These are phyloP conservation scores for Zygosaccharomyces pseudorouxii DNA, from an alignment of 805 yeast species.

Conservation along the genomic window DNA sequence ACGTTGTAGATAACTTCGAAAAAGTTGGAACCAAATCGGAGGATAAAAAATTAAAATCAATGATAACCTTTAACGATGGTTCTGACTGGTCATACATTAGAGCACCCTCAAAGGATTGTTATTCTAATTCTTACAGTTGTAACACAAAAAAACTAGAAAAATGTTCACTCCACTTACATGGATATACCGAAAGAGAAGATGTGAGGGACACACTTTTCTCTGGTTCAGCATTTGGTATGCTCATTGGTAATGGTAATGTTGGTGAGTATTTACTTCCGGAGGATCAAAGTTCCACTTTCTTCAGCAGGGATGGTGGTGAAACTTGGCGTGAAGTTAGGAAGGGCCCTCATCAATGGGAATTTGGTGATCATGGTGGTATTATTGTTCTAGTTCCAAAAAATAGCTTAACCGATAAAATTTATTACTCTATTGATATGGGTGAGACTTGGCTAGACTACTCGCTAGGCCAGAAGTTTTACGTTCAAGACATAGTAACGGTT, in stretches of 20 bases:
- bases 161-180: conserved; percentile 83
- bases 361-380: conserved; percentile 90
- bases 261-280: conserved; percentile 53
- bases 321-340: conserved; percentile 77
- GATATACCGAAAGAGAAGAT: conserved; percentile 83
- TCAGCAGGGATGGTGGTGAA: conserved; percentile 87
- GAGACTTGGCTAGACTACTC: conserved; percentile 62
- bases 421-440: conserved; percentile 78
- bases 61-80: conserved; percentile 86
- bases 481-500: conserved; percentile 78
- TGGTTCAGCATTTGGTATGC: conserved; percentile 80
- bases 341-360: conserved; percentile 88
- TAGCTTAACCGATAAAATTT: conserved; percentile 52
- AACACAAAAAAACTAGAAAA: conserved; percentile 44
- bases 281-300: conserved; percentile 60
- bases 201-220: conserved; percentile 83
- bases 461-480: conserved; percentile 56
- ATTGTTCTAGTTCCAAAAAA: conserved; percentile 62
- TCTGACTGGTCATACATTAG: conserved; percentile 70
- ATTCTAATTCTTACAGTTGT: conserved; percentile 56
- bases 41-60: conserved; percentile 58
- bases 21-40: conserved; percentile 37
- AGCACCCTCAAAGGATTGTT: conserved; percentile 66
- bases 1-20: conserved; percentile 57
- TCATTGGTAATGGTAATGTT: conserved; percentile 92